Conservation (phyloP, 176 grass and related monocot species). For the Eragrostis curvula region DNA sequence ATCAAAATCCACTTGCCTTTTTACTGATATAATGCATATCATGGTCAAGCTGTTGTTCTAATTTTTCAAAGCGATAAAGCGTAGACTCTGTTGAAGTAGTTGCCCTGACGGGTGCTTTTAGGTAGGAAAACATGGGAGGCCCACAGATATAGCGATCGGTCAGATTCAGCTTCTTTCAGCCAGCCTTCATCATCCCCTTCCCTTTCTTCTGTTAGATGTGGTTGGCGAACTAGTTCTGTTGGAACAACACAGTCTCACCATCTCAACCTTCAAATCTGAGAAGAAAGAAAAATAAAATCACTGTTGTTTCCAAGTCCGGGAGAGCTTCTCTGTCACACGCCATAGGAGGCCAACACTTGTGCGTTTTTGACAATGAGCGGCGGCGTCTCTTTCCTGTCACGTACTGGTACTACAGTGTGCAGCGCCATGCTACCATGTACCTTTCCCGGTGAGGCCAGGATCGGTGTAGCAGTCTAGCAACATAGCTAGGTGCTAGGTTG, state of each 20-base stretch:
- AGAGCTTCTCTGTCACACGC: background rate
- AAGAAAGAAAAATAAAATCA: background rate
- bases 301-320: background rate
- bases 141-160: background rate
- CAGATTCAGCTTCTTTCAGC: constrained; percentile 3
- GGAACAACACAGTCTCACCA: background rate
- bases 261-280: background rate
- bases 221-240: constrained; percentile 46
- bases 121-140: constrained; percentile 34
- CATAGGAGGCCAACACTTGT: background rate
- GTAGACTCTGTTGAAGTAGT: too few species aligned
- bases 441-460: background rate
- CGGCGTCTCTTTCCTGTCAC: background rate
- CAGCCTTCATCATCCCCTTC: background rate
- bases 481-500: background rate
- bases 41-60: too few species aligned
- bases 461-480: background rate
- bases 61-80: too few species aligned
- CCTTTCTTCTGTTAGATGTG: constrained; percentile 39
- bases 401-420: background rate
- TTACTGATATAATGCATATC: too few species aligned
- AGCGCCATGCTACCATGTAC: too few species aligned
- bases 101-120: too few species aligned
- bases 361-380: too few species aligned
- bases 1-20: too few species aligned